phyloP scores from a whole-genome alignment of 768 basidiomycete genomes.

The Amylocystis lapponica region DNA sequence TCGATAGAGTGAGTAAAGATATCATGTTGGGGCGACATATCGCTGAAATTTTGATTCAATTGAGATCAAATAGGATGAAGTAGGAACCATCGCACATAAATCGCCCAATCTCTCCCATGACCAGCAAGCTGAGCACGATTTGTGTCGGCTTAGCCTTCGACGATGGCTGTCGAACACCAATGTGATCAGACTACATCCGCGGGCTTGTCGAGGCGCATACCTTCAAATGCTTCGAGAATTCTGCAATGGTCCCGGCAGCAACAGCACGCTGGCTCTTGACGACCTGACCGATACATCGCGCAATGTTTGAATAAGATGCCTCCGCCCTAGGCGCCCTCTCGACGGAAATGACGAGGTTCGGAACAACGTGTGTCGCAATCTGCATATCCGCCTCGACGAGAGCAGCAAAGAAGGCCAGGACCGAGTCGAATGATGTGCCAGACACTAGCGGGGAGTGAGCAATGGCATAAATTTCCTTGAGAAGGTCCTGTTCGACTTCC shows the following conservation, averaged over 20 bases:
- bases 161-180: constrained; percentile 8
- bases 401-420: constrained; percentile 76
- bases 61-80: background rate
- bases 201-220: constrained; percentile 37
- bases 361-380: constrained; percentile 78
- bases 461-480: constrained; percentile 60
- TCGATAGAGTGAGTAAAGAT: constrained; percentile 71
- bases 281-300: constrained; percentile 80
- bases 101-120: constrained; percentile 90
- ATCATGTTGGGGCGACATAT: constrained; percentile 78
- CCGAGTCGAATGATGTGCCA: constrained; percentile 71
- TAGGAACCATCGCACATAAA: constrained; percentile 55
- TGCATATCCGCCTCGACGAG: constrained; percentile 80
- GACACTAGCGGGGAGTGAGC: constrained; percentile 77
- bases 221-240: constrained; percentile 79
- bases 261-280: constrained; percentile 65
- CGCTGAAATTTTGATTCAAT: constrained; percentile 45
- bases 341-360: constrained; percentile 59
- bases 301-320: constrained; percentile 60
- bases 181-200: background rate
- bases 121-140: constrained; percentile 78
- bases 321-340: constrained; percentile 61
- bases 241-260: constrained; percentile 78
- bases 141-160: constrained; percentile 62
- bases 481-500: constrained; percentile 65